These are phyloP conservation scores for Penicillium rolfsii DNA, from an alignment of 2,329 filamentous ascomycete genomes.

Conservation along the genomic window DNA sequence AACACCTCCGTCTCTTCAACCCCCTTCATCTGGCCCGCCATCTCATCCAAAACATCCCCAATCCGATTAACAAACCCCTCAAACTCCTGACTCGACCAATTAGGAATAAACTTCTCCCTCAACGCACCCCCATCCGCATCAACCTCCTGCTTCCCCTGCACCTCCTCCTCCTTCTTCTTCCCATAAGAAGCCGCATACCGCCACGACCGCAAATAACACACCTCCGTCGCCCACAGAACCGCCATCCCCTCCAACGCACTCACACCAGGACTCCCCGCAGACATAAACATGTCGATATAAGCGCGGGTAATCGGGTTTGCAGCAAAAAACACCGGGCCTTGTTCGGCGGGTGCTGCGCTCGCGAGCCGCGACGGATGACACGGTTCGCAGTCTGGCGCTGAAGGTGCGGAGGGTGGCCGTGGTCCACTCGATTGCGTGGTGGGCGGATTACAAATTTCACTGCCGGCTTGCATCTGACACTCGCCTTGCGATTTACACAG, in stretches of 20 bases:
- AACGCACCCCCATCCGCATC: constrained; percentile 68
- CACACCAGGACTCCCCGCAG: constrained; percentile 55
- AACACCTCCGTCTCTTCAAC: constrained; percentile 43
- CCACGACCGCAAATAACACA: constrained; percentile 65
- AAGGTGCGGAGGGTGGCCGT: background rate
- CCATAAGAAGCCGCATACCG: constrained; percentile 44
- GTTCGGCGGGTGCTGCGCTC: constrained; percentile 10
- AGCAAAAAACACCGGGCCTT: constrained; percentile 32
- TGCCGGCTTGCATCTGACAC: constrained; percentile 26
- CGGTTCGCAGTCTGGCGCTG: constrained; percentile 5
- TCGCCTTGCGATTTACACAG: constrained; percentile 27
- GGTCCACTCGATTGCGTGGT: background rate
- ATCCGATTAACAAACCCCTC: constrained; percentile 61
- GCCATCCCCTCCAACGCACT: constrained; percentile 69
- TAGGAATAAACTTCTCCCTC: constrained; percentile 66
- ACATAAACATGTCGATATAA: constrained; percentile 63
- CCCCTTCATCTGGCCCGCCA: constrained; percentile 49
- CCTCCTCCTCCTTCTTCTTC: constrained; percentile 27
- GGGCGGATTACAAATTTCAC: constrained; percentile 17
- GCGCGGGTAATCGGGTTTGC: constrained; percentile 55
- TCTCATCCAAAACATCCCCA: constrained; percentile 59
- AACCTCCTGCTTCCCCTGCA: constrained; percentile 25
- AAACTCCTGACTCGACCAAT: constrained; percentile 69
- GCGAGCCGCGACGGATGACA: background rate
- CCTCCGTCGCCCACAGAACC: constrained; percentile 78